A percentile compares a stretch with the other conserved stretches of the same genome.
Evolutionary conservation across 306 rosid species (phyloP).

Genomic region (Malus domestica): ASM211411v1 NC_041796.1:12421001-12421500

Average conservation of each 20-base stretch:
- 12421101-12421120: neutral
- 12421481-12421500: too few species aligned
- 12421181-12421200: neutral
- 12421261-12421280: too few species aligned
- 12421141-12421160: neutral
- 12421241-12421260: neutral
- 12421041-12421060: neutral
- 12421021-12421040: neutral
- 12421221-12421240: neutral
- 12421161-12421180: neutral
- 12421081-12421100: neutral
- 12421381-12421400: too few species aligned
- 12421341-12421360: too few species aligned
- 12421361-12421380: too few species aligned
- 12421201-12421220: neutral
- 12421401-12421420: too few species aligned
- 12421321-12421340: too few species aligned
- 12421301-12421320: too few species aligned
- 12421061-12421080: too few species aligned
- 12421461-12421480: accelerated
- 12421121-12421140: neutral
- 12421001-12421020: neutral
- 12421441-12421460: too few species aligned
- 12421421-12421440: too few species aligned
- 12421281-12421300: too few species aligned